Evolutionary conservation across 2,329 filamentous ascomycete species (phyloP), one percentile per base, ranked within the genome.

Genomic region (Neopestalotiopsis sp.): DNA sequence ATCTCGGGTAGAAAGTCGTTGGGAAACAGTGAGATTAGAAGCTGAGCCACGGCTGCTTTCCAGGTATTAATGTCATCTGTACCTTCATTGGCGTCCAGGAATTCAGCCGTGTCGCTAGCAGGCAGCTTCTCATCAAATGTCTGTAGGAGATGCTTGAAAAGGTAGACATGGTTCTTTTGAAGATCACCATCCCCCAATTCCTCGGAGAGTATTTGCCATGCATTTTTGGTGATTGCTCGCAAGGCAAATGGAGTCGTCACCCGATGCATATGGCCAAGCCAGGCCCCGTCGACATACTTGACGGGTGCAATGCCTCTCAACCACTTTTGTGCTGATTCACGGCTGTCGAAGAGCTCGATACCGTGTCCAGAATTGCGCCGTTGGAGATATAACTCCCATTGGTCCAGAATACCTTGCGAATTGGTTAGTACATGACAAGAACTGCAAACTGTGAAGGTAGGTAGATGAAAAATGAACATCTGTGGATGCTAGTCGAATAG

Each of bases 151-250:
- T 56, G 40, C 6, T 73, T 71, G 66, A 79, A 81, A 32, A 81
- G 62, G 42, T 72, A 67, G 0, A 84, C 82, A 67, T 87, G 85
- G 68, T 86, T 82, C 73, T 84, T 83, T 9, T 74, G 73, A 5
- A 82, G 70, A 69, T 86, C 80, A 0, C 85, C 85, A 70, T 87
- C 82, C 0, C 85, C 85, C 5, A 86, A 76, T 70, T 87, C 85
- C 70, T 87, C 85, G 0, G 83, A 84, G 65, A 86, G 76, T 6
- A 86, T 79, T 70, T 84, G 84, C 85, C 84, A 87, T 5, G 81
- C 81, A 42, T 81, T 76, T 68, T 83, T 84, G 45, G 79, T 82
- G 14, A 81, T 75, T 7, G 71, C 72, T 3, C 79, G 79, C 6
- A 61, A 28, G 58, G 58, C 58, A 17, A 61, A 61, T 17, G 58